Percentiles rank a stretch among this genome's conserved stretches.
These are phyloP conservation scores for Orobanche coerulescens DNA, from an alignment of 257 asterid species.

Conservation along the genomic window DNA sequence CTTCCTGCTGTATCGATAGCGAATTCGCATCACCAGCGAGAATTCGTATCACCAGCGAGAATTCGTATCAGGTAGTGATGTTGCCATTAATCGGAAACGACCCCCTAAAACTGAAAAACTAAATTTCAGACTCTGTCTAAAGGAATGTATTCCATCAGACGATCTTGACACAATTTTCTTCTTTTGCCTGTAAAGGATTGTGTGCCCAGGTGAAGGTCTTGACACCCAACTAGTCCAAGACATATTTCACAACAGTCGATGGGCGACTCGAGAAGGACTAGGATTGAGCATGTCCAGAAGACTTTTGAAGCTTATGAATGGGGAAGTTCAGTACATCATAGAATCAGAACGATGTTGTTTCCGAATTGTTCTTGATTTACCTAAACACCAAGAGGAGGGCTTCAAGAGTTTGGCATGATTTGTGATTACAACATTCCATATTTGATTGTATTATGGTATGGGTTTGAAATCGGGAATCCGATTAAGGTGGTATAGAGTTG, in stretches of 20 bases:
- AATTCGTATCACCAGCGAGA: too few relatives aligned
- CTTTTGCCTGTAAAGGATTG: conserved; percentile 42
- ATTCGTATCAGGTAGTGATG: too few relatives aligned
- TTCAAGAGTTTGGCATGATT: conserved; percentile 28
- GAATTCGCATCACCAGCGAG: too few relatives aligned
- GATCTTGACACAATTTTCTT: too few relatives aligned
- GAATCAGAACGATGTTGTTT: conserved; percentile 71
- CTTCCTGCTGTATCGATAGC: too few relatives aligned
- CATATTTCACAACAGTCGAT: conserved; percentile 64
- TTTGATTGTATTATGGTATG: not conserved
- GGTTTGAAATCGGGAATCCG: not conserved
- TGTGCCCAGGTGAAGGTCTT: conserved; percentile 86
- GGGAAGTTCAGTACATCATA: conserved; percentile 79
- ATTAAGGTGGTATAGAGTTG: too few relatives aligned
- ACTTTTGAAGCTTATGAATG: conserved; percentile 73
- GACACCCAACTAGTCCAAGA: conserved; percentile 72
- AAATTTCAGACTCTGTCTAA: too few relatives aligned
- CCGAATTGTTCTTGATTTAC: conserved; percentile 49
- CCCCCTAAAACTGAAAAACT: too few relatives aligned
- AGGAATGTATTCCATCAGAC: too few relatives aligned
- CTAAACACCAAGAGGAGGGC: conserved; percentile 32
- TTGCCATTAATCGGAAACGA: too few relatives aligned
- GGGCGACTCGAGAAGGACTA: conserved; percentile 73
- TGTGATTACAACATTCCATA: not conserved
- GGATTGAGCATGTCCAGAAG: conserved; percentile 69